Conservation (phyloP, 148 eudicot genomes). For the Silene latifolia region DNA sequence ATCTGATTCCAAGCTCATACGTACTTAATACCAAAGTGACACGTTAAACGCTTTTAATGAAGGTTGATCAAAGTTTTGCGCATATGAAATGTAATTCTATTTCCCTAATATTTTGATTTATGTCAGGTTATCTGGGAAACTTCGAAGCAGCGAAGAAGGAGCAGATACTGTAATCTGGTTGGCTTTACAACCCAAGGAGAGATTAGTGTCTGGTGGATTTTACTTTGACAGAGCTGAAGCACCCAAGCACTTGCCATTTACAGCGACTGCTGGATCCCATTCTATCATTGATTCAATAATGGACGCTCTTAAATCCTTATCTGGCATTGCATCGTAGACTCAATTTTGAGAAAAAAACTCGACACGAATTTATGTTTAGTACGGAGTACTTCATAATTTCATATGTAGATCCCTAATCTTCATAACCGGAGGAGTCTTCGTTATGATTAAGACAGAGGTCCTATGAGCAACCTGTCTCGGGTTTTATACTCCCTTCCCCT, state of each 20-base stretch:
- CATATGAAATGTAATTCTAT: too few relatives aligned
- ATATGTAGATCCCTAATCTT: too few relatives aligned
- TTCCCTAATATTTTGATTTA: neutral
- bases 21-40: too few relatives aligned
- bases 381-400: too few relatives aligned
- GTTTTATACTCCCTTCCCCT: too few relatives aligned
- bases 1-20: too few relatives aligned
- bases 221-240: conserved; percentile 94
- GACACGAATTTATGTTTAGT: too few relatives aligned
- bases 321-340: conserved; percentile 26
- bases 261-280: conserved; percentile 68
- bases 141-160: conserved; percentile 80
- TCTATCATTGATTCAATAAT: conserved; percentile 54
- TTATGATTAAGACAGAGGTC: too few relatives aligned
- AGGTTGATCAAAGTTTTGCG: too few relatives aligned
- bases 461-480: too few relatives aligned
- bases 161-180: conserved; percentile 89
- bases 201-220: conserved; percentile 59
- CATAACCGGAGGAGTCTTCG: too few relatives aligned
- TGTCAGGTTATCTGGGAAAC: conserved; percentile 62
- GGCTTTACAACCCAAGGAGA: conserved; percentile 73
- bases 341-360: neutral
- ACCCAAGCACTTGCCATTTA: conserved; percentile 67
- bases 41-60: too few relatives aligned
- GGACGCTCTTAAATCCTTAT: conserved; percentile 41